Evolutionary conservation across 257 asterid species (phyloP), one percentile per base, ranked within the genome.

Genomic region (Orobanche coerulescens): DNA sequence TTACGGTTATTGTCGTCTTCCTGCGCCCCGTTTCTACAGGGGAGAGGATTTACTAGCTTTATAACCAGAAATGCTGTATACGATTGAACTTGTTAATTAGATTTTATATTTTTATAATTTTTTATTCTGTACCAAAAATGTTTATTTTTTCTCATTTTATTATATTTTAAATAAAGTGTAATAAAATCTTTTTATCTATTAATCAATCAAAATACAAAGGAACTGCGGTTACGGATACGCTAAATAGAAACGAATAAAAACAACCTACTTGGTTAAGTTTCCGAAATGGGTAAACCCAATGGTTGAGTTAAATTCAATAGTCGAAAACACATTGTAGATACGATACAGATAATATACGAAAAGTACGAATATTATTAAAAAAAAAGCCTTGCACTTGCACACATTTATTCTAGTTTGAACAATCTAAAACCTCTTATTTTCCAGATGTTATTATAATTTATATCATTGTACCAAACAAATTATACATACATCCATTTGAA

Each of bases 11-110:
- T 2, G 88, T 88, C 11, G 78, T 92, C 34, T 92, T 92, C 77
- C 66, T 92, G 62, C 88, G 91, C 31, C 85, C 89, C 1, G 95
- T 92, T 40, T 92, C 97, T 61, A 86, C 98, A 6, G 95, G 90
- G 1, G 95, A 88, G 79, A 88, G 98, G 77, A 79, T 92, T 61
- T 88, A 81, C 73, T 92, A 82, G 59, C 28, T 67, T 34, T 43
- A n/a, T 18, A 43, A 40, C 10, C 8, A 3, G n/a, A 10, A n/a
- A 42, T n/a, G 5, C 4, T 64, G 24, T 62, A 18, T 46, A 19
- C 11, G 13, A 9, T 5, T 15, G 26, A 55, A 55, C n/a, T 15
- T 55, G 43, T 1, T 18, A 23, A 30, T 5, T 43, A 34, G 19
- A 19, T 26, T 14, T 40, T n/a, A 14, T 2, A 10, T 40, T 10